A percentile compares a stretch with the other conserved stretches of the same genome.
Evolutionary conservation across 2,329 filamentous ascomycete species (phyloP).

Genomic region (Grosmannia penicillata): DNA sequence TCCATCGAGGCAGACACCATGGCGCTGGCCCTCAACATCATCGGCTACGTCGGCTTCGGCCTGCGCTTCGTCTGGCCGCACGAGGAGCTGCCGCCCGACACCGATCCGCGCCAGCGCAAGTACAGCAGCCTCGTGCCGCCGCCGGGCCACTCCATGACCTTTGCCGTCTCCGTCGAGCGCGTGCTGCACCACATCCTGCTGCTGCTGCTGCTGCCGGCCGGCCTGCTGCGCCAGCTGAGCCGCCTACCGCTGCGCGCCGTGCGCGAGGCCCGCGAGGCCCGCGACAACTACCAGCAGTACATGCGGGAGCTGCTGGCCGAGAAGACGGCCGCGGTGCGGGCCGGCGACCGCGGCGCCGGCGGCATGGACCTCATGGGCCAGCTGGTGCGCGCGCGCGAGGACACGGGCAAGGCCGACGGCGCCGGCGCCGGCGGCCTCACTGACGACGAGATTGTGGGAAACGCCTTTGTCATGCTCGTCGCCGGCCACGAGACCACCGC

Average conservation of each 20-base stretch:
- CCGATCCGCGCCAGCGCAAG: constrained; percentile 30
- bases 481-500: constrained; percentile 74
- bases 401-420: constrained; percentile 4
- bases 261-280: constrained; percentile 36
- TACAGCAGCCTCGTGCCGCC: constrained; percentile 30
- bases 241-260: constrained; percentile 38
- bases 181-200: constrained; percentile 49
- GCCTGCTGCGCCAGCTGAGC: constrained; percentile 34
- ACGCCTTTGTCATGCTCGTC: constrained; percentile 53
- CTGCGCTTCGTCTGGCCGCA: constrained; percentile 47
- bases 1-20: constrained; percentile 51
- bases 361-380: constrained; percentile 36
- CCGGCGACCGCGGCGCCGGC: constrained; percentile 23
- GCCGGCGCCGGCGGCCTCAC: constrained; percentile 21
- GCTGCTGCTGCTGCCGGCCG: constrained; percentile 43
- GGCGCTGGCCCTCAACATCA: constrained; percentile 40
- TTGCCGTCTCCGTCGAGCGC: constrained; percentile 44
- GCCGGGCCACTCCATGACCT: constrained; percentile 46
- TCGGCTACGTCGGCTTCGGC: constrained; percentile 58
- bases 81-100: constrained; percentile 30
- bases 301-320: constrained; percentile 53
- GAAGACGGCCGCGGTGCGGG: constrained; percentile 32
- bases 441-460: constrained; percentile 55
- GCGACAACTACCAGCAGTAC: constrained; percentile 51
- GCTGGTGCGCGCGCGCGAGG: constrained; percentile 25